Percentiles rank a stretch among this genome's conserved stretches.
These are phyloP conservation scores for Testicularia cyperi DNA, from an alignment of 1,284 basidiomycete genomes.

Conservation along the genomic window DNA sequence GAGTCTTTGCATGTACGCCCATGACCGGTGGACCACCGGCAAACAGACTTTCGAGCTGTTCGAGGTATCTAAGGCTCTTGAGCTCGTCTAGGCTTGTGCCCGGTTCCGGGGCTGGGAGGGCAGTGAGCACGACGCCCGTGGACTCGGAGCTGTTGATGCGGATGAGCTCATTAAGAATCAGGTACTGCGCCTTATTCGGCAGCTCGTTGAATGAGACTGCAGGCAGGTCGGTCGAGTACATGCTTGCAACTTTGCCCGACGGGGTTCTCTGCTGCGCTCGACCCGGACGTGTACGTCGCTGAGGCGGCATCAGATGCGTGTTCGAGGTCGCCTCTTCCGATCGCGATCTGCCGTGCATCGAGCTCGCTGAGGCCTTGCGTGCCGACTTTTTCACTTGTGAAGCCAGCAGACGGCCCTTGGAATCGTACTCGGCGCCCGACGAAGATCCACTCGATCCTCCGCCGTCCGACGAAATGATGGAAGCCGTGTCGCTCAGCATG, in stretches of 20 bases:
- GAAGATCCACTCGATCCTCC: slow-evolving; percentile 18
- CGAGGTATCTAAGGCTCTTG: slow-evolving; percentile 46
- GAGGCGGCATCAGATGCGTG: slow-evolving; percentile 4
- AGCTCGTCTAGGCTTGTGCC: slow-evolving; percentile 49
- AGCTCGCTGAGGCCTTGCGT: slow-evolving; percentile 9
- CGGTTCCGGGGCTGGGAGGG: slow-evolving; percentile 54
- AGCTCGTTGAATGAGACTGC: slow-evolving; percentile 55
- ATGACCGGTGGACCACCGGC: slow-evolving; percentile 54
- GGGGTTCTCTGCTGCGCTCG: neutral
- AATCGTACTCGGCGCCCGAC: slow-evolving; percentile 16
- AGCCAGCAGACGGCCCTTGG: slow-evolving; percentile 9
- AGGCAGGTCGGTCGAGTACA: slow-evolving; percentile 25
- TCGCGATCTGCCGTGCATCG: slow-evolving; percentile 10
- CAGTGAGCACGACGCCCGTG: slow-evolving; percentile 56
- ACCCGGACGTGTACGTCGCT: slow-evolving; percentile 7
- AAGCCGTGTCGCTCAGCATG: slow-evolving; percentile 5
- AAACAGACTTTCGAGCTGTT: slow-evolving; percentile 54
- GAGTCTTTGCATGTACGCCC: slow-evolving; percentile 55
- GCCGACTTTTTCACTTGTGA: slow-evolving; percentile 1
- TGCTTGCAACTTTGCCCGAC: slow-evolving; percentile 7
- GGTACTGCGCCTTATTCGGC: slow-evolving; percentile 58
- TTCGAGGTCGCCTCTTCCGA: slow-evolving; percentile 9
- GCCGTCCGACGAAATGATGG: slow-evolving; percentile 11
- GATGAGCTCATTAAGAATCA: slow-evolving; percentile 58
- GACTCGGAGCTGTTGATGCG: slow-evolving; percentile 43